Evolutionary conservation across 2,329 filamentous ascomycete species (phyloP).

Genomic region (Beauveria sp.): DNA sequence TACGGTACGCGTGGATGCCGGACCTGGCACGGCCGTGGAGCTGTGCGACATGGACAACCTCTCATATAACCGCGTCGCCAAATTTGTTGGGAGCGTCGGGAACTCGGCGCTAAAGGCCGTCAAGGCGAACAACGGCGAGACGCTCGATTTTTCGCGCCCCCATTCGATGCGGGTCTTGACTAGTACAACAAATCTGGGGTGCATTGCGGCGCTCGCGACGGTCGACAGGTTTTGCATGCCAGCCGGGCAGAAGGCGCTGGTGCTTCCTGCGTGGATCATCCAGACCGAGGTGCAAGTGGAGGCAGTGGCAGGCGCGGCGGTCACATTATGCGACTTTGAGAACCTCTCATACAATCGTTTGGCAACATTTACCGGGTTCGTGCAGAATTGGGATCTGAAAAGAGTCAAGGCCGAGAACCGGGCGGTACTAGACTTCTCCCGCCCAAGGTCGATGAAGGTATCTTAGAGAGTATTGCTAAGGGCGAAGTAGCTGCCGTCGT

Average conservation of each 20-base stretch:
- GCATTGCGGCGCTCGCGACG: background rate
- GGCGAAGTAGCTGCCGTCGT: too few species aligned
- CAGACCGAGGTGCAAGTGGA: background rate
- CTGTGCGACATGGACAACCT: background rate
- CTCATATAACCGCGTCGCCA: background rate
- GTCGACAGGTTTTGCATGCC: background rate
- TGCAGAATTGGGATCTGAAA: background rate
- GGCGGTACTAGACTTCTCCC: background rate
- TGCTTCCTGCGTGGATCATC: background rate
- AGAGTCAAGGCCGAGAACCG: background rate
- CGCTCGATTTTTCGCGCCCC: background rate
- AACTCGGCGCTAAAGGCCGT: background rate
- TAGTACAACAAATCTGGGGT: background rate
- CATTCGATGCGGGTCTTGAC: background rate
- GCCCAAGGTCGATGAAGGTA: background rate
- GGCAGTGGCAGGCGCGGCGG: background rate
- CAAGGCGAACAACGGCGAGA: background rate
- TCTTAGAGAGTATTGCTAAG: background rate
- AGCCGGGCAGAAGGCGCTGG: background rate
- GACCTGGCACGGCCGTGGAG: background rate
- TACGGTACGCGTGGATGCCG: background rate
- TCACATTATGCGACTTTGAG: background rate
- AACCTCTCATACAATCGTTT: background rate
- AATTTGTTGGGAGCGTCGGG: background rate
- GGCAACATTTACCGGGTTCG: background rate